Evolutionary conservation across 768 basidiomycete species (phyloP).

Genomic region (Suillus brevipes): DNA sequence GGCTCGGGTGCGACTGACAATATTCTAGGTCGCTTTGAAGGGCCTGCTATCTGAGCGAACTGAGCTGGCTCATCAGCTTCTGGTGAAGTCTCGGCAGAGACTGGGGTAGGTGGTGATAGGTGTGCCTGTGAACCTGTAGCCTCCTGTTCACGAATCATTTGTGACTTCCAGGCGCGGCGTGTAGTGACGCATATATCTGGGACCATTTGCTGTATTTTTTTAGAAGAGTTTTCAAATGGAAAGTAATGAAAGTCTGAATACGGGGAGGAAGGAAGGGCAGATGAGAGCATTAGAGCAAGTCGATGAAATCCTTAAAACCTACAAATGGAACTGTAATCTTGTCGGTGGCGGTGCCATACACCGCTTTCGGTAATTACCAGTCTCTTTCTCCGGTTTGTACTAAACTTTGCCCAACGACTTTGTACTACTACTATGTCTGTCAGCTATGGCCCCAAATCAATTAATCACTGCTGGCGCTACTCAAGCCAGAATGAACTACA

Average conservation of each 20-base stretch:
- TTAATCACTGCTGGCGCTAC: not conserved
- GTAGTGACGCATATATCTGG: constrained; percentile 30
- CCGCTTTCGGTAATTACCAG: constrained; percentile 1
- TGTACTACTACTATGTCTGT: not conserved
- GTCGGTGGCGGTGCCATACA: constrained; percentile 1
- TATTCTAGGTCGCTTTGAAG: constrained; percentile 5
- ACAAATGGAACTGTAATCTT: not conserved
- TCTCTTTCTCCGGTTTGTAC: not conserved
- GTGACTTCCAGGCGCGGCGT: constrained; percentile 29
- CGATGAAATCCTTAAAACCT: constrained; percentile 7
- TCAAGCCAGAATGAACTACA: not conserved
- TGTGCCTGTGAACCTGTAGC: not conserved
- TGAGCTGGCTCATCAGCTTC: constrained; percentile 26
- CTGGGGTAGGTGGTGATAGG: constrained; percentile 7
- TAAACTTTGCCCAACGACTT: not conserved
- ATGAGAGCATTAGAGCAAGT: constrained; percentile 7
- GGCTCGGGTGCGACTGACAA: not conserved
- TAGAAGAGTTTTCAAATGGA: not conserved
- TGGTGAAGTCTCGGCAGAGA: constrained; percentile 19
- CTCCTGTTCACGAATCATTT: constrained; percentile 19
- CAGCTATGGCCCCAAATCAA: not conserved
- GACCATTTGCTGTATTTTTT: constrained; percentile 2
- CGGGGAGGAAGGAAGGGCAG: constrained; percentile 1
- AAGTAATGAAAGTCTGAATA: not conserved
- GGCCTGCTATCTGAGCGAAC: constrained; percentile 10